Percentiles rank a stretch among this genome's conserved stretches.
These are phyloP conservation scores for Takashimella koratensis DNA, from an alignment of 1,284 basidiomycete species.

Conservation along the genomic window DNA sequence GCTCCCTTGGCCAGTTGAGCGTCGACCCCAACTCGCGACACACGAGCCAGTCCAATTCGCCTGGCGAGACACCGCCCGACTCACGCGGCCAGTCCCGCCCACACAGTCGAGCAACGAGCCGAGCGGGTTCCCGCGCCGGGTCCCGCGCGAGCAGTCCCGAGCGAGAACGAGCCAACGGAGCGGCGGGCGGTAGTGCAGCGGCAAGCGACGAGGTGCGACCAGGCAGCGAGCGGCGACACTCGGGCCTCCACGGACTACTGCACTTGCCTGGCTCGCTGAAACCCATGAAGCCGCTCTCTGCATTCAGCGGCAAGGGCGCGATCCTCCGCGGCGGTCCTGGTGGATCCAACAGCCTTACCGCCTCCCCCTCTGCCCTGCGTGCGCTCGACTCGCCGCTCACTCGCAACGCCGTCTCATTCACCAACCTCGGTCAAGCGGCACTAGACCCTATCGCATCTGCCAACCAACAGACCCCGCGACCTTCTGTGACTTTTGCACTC, in stretches of 20 bases:
- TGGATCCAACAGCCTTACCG: background rate
- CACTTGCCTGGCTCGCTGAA: conserved; percentile 14
- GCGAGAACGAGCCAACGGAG: conserved; percentile 1
- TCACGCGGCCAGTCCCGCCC: conserved; percentile 39
- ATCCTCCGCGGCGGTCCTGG: background rate
- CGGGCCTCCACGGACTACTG: conserved; percentile 12
- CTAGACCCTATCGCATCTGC: background rate
- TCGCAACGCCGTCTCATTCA: conserved; percentile 12
- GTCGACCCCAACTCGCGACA: conserved; percentile 16
- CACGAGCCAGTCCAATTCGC: conserved; percentile 29
- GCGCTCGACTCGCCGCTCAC: background rate
- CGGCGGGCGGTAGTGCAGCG: conserved; percentile 4
- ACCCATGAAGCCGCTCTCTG: conserved; percentile 10
- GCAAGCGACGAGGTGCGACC: conserved; percentile 1
- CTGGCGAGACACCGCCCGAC: conserved; percentile 41
- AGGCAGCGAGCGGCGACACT: background rate
- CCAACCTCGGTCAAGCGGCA: conserved; percentile 8
- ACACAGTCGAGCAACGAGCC: conserved; percentile 44
- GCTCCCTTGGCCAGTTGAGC: conserved; percentile 56
- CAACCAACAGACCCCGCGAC: background rate
- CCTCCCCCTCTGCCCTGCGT: background rate
- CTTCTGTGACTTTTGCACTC: background rate
- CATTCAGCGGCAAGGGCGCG: background rate
- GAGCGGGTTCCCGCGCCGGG: conserved; percentile 48
- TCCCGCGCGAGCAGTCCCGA: conserved; percentile 53